These are phyloP conservation scores for Penicillium sp. DNA, from an alignment of 2,329 filamentous ascomycete species.

Conservation along the genomic window DNA sequence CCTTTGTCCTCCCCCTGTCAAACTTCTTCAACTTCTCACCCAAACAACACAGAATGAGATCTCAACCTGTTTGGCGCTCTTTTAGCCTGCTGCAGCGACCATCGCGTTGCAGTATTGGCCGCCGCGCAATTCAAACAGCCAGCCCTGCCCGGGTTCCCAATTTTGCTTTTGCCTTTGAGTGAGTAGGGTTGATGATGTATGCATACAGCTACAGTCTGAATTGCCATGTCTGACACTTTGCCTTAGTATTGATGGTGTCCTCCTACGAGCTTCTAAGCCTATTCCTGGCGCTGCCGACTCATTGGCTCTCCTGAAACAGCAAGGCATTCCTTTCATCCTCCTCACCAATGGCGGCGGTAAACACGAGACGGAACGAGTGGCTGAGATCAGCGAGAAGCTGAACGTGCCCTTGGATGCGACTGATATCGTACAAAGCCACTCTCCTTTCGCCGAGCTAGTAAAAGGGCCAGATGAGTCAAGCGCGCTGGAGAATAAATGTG, in stretches of 20 bases:
- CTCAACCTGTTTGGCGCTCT: slow-evolving; percentile 26
- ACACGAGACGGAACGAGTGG: slow-evolving; percentile 71
- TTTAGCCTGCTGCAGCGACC: slow-evolving; percentile 28
- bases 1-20: background rate
- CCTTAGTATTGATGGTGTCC: slow-evolving; percentile 84
- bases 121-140: slow-evolving; percentile 31
- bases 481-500: slow-evolving; percentile 62
- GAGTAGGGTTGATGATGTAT: slow-evolving; percentile 21
- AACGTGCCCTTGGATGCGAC: slow-evolving; percentile 63
- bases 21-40: background rate
- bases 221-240: slow-evolving; percentile 9
- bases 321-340: slow-evolving; percentile 86
- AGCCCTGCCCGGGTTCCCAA: slow-evolving; percentile 34
- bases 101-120: slow-evolving; percentile 19
- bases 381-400: slow-evolving; percentile 67
- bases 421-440: slow-evolving; percentile 87
- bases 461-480: slow-evolving; percentile 56
- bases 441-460: slow-evolving; percentile 75
- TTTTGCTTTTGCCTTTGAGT: slow-evolving; percentile 51
- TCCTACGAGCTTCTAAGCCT: slow-evolving; percentile 76
- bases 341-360: slow-evolving; percentile 94
- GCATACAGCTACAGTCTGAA: background rate
- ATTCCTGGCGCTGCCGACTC: slow-evolving; percentile 76
- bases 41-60: slow-evolving; percentile 24
- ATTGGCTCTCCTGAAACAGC: slow-evolving; percentile 68